Percentiles rank a stretch among this genome's conserved stretches.
phyloP scores from a whole-genome alignment of 495 filamentous ascomycete genomes.

The Neurospora sp. region DNA sequence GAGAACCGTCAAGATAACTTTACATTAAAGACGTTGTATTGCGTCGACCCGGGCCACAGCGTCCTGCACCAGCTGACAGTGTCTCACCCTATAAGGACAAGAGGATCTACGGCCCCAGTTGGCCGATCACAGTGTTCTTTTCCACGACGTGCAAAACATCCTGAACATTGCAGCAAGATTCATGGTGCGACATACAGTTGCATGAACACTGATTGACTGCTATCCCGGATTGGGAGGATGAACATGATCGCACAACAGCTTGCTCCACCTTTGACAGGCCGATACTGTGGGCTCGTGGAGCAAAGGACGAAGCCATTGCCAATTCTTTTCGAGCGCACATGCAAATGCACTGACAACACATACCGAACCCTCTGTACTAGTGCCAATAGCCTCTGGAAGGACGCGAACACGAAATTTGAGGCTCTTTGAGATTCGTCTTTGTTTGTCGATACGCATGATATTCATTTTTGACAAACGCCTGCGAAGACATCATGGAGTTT shows the following conservation, averaged over 20 bases:
- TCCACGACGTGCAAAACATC: background rate
- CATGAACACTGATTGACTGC: background rate
- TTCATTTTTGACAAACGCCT: too few species aligned
- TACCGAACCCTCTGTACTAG: background rate
- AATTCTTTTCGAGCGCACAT: background rate
- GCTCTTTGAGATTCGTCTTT: background rate
- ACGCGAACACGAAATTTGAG: background rate
- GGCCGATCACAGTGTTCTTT: background rate
- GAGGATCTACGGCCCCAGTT: background rate
- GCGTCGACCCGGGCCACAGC: background rate
- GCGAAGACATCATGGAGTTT: too few species aligned
- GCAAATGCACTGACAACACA: background rate
- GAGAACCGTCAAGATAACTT: background rate
- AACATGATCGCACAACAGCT: background rate
- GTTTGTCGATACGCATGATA: too few species aligned
- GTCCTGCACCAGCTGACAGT: background rate
- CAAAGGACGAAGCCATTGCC: background rate
- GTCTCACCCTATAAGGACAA: background rate
- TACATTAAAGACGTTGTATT: background rate
- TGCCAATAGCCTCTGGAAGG: background rate
- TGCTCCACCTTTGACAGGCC: background rate
- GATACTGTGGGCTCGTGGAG: background rate
- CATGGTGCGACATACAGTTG: background rate
- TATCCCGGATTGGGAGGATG: background rate
- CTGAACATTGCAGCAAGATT: background rate